Base-by-base conservation (phyloP, 2,329 filamentous ascomycete genomes). In the Hymenoscyphus scutula region DNA sequence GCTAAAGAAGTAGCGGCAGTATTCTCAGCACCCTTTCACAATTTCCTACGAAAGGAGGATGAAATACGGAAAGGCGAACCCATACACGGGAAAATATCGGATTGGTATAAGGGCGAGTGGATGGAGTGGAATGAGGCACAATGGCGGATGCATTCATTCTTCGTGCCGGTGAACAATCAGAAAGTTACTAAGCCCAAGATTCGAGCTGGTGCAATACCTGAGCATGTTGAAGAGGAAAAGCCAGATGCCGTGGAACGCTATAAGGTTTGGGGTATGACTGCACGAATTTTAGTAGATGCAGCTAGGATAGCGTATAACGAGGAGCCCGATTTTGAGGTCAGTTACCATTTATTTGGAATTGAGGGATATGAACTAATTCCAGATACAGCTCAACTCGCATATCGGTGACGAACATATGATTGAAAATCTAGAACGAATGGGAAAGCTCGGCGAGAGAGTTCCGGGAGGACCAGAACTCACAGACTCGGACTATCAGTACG, bases 191-290 rank as follows among this genome's bases (percentile, higher is more conserved):
- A 83, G 75, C 87, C 89, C 0, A 72, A 68, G 32, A 59, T 71
- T 1, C 66, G 70, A 63, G 70, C 74, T 61, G 76, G 76, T 62
- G 75, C 78, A 51, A 71, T 79, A 55, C 76, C 75, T 3, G 77
- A 79, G 63, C 71, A 75, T 64, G 69, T 82, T 17, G 78, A 84
- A 62, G 79, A 82, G 66, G 79, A 78, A 65, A 77, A 82, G 64
- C 74, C 76, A 11, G 73, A 76, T 3, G 72, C 75, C 10, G 68
- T 82, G 53, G 78, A 78, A 51, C 81, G 89, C 41, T 97, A 95
- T 77, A 87, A 90, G 69, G 92, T 98, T 4, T 97, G 93, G 84
- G 94, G 94, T 17, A 94, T 98, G 91, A 98, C 94, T 59, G 94
- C 92, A 2, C 81, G 92, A 59, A 94, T 98, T 60, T 75, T 97